A percentile compares a stretch with the other conserved stretches of the same genome.
These are phyloP conservation scores for Hirschfeldia incana DNA, from an alignment of 345 rosid species.

Conservation along the genomic window DNA sequence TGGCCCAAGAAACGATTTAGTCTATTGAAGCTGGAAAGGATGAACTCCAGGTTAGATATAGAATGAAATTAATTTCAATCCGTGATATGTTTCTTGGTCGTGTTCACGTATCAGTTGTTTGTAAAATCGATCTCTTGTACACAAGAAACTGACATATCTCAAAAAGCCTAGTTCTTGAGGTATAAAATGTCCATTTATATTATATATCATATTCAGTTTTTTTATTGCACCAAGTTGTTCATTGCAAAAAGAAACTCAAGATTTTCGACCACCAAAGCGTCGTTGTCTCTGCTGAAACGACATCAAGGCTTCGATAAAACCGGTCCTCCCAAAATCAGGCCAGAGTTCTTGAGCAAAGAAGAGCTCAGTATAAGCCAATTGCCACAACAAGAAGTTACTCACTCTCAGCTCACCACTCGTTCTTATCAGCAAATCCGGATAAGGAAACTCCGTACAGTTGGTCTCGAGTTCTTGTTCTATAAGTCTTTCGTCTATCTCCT, in stretches of 20 bases:
- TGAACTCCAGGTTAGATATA: no score
- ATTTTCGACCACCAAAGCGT: constrained; percentile 60
- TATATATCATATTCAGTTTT: constrained; percentile 25
- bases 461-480: constrained; percentile 71
- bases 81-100: neutral
- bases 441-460: constrained; percentile 57
- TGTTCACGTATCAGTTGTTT: neutral
- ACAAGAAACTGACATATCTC: constrained; percentile 11
- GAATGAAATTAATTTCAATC: no score
- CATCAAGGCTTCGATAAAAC: constrained; percentile 57
- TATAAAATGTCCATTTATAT: constrained; percentile 4
- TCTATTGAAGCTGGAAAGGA: neutral
- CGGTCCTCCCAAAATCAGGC: constrained; percentile 76
- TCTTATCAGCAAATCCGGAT: constrained; percentile 72
- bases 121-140: neutral
- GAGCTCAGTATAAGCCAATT: constrained; percentile 79
- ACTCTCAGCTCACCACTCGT: constrained; percentile 78
- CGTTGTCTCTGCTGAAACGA: constrained; percentile 74
- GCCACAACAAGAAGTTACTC: constrained; percentile 86
- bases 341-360: constrained; percentile 61
- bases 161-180: neutral
- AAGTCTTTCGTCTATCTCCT: constrained; percentile 57
- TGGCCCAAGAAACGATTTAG: neutral
- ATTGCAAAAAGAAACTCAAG: constrained; percentile 4
- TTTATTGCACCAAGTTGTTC: neutral